Evolutionary conservation across 2,329 filamentous ascomycete genomes (phyloP).

Genomic region (Sporothrix dimorphospora): DNA sequence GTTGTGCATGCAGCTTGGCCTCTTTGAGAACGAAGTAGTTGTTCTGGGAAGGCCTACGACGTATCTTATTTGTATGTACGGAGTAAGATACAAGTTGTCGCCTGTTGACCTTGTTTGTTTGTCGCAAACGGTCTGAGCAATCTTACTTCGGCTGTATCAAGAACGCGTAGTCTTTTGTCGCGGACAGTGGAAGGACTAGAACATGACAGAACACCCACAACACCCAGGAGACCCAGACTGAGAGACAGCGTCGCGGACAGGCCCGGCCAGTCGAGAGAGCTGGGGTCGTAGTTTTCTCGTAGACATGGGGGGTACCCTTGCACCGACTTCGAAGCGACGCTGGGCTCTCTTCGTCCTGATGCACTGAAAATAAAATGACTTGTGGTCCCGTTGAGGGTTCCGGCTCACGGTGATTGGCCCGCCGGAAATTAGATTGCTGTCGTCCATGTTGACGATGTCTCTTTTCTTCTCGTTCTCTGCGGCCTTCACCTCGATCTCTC

Average conservation of each 20-base stretch:
- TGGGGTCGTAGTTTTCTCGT: neutral
- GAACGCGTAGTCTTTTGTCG: neutral
- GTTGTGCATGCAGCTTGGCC: neutral
- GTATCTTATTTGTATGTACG: no score
- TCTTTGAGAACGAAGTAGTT: neutral
- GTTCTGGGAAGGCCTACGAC: neutral
- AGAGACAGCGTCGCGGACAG: neutral
- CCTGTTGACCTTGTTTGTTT: neutral
- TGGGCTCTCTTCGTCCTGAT: slow-evolving; percentile 6
- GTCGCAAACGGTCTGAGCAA: neutral
- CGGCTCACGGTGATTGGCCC: slow-evolving; percentile 13
- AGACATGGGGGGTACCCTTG: slow-evolving; percentile 8
- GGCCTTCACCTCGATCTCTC: neutral
- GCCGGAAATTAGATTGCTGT: slow-evolving; percentile 29
- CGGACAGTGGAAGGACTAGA: no score
- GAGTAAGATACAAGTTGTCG: no score
- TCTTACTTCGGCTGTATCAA: neutral
- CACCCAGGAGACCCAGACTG: neutral
- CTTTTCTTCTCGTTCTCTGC: neutral
- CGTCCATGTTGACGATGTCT: slow-evolving; percentile 17
- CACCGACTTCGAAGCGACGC: neutral
- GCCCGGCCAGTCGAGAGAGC: neutral
- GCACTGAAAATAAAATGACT: slow-evolving; percentile 28
- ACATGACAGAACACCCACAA: no score
- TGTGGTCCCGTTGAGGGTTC: slow-evolving; percentile 22